Conservation (phyloP, 805 yeast species). For the Candida adriatica region DNA sequence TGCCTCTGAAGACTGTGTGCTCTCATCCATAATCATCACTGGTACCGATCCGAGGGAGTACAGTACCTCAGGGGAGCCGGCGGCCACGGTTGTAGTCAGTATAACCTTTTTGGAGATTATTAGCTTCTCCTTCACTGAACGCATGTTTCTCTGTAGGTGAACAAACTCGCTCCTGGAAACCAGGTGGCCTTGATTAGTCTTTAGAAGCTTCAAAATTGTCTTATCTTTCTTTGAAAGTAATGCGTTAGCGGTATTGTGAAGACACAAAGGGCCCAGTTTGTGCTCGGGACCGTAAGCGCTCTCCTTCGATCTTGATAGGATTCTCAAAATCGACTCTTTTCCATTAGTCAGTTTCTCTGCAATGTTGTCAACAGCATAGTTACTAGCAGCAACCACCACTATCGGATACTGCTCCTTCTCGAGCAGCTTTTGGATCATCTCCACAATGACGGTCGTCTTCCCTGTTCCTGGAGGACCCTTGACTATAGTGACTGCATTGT, state of each 20-base stretch:
- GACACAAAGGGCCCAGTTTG: constrained; percentile 50
- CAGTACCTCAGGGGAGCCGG: constrained; percentile 57
- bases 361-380: constrained; percentile 69
- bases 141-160: constrained; percentile 37
- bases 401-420: constrained; percentile 48
- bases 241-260: constrained; percentile 52
- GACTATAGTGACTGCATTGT: constrained; percentile 39
- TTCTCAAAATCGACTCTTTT: constrained; percentile 37
- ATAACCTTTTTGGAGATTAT: constrained; percentile 63
- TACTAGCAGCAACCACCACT: constrained; percentile 68
- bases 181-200: constrained; percentile 36
- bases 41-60: constrained; percentile 57
- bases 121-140: constrained; percentile 43
- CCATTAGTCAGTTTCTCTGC: constrained; percentile 47
- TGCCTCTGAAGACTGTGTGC: constrained; percentile 73
- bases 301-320: constrained; percentile 55
- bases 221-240: constrained; percentile 39
- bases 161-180: too few relatives aligned
- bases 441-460: constrained; percentile 67
- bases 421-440: constrained; percentile 49
- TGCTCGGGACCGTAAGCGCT: constrained; percentile 54
- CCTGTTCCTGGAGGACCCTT: constrained; percentile 90
- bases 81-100: constrained; percentile 67
- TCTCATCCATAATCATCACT: constrained; percentile 71
- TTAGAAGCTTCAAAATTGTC: constrained; percentile 37